Evolutionary conservation across 208 protist species (phyloP).

Genomic region (Porcisia deanei): DNA sequence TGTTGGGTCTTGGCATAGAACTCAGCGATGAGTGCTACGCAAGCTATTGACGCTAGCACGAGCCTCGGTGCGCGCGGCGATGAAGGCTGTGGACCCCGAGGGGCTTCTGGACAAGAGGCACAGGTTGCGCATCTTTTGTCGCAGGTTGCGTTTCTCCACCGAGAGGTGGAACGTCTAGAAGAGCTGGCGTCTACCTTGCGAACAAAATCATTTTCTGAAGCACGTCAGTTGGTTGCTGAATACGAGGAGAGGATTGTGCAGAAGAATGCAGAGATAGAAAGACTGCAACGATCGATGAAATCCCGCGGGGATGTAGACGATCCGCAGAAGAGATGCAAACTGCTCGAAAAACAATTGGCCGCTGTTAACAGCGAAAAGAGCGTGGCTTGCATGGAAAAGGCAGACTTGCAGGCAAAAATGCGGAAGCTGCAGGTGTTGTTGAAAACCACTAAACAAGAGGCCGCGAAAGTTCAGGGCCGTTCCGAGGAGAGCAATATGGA

Average conservation of each 20-base stretch:
- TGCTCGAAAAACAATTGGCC: slow-evolving; percentile 74
- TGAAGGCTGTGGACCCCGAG: neutral
- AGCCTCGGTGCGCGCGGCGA: neutral
- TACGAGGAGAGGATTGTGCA: slow-evolving; percentile 59
- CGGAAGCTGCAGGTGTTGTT: slow-evolving; percentile 53
- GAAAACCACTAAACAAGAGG: slow-evolving; percentile 44
- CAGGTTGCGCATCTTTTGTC: slow-evolving; percentile 58
- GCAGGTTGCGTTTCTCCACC: slow-evolving; percentile 83
- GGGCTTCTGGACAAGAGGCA: slow-evolving; percentile 7
- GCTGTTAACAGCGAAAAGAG: slow-evolving; percentile 66
- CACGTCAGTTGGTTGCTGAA: slow-evolving; percentile 23
- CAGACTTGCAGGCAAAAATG: slow-evolving; percentile 50
- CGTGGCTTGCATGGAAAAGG: slow-evolving; percentile 53
- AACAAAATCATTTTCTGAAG: slow-evolving; percentile 30
- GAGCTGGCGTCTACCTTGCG: slow-evolving; percentile 37
- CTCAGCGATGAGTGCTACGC: neutral
- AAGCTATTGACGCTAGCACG: neutral
- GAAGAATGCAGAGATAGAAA: slow-evolving; percentile 49
- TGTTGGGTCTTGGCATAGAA: neutral
- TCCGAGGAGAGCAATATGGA: slow-evolving; percentile 11
- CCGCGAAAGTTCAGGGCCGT: slow-evolving; percentile 33
- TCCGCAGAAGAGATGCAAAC: slow-evolving; percentile 48
- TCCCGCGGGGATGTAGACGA: slow-evolving; percentile 40
- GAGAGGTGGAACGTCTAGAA: slow-evolving; percentile 81
- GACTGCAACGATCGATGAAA: slow-evolving; percentile 24